phyloP scores from a whole-genome alignment of 176 grass and related monocot genomes.

The Cymbopogon citratus region DNA sequence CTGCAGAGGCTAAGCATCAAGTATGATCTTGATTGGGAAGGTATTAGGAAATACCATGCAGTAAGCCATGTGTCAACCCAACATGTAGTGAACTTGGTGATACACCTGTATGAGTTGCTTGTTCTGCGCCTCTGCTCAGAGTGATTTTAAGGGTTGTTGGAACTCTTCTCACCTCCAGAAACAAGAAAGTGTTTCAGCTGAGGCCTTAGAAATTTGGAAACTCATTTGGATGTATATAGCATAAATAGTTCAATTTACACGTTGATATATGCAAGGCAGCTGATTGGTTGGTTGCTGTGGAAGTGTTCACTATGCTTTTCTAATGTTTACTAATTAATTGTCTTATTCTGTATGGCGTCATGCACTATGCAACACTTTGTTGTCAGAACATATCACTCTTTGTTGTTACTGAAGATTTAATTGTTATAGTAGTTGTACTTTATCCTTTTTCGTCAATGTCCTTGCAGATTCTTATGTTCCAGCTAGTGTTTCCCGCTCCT shows the following conservation, averaged over 20 bases:
- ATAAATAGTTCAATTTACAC: constrained; percentile 1
- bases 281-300: constrained; percentile 8
- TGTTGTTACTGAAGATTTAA: constrained; percentile 11
- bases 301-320: neutral
- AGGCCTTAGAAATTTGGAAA: neutral
- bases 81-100: neutral
- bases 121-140: neutral
- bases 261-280: constrained; percentile 18
- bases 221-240: neutral
- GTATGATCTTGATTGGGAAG: neutral
- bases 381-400: constrained; percentile 5
- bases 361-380: constrained; percentile 8
- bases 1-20: neutral
- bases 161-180: neutral
- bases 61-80: neutral
- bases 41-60: neutral
- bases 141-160: neutral
- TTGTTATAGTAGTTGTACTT: neutral
- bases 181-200: neutral
- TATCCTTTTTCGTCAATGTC: neutral
- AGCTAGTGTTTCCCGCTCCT: constrained; percentile 12
- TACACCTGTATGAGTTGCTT: neutral
- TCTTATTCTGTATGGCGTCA: neutral
- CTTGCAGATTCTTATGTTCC: constrained; percentile 25
- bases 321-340: neutral